Conservation (phyloP, 176 grass and related monocot species). For the Zizania latifolia region DNA sequence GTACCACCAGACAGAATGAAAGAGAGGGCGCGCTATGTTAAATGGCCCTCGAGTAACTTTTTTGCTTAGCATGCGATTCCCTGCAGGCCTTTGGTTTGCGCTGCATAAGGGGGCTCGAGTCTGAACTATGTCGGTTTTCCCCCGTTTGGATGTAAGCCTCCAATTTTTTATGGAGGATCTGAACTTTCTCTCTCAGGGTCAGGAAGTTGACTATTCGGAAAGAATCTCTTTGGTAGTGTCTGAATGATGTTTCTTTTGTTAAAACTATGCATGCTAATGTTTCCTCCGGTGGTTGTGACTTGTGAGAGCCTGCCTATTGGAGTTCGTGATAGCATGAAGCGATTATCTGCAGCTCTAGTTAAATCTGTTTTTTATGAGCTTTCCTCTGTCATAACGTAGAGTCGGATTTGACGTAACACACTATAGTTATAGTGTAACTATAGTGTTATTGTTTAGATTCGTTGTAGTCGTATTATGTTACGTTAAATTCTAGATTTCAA, state of each 20-base stretch:
- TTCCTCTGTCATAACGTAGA: too few species aligned
- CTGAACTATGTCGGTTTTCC: not conserved
- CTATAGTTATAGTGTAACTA: too few species aligned
- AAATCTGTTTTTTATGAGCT: too few species aligned
- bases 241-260: not conserved
- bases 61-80: not conserved
- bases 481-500: too few species aligned
- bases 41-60: not conserved
- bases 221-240: not conserved
- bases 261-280: not conserved
- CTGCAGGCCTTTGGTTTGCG: not conserved
- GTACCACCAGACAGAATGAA: not conserved
- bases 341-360: too few species aligned
- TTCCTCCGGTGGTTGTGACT: not conserved
- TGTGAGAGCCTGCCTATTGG: not conserved
- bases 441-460: too few species aligned
- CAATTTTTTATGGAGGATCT: conserved; percentile 46
- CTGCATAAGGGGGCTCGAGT: not conserved
- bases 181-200: conserved; percentile 16
- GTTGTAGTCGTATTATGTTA: too few species aligned
- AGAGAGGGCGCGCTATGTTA: not conserved
- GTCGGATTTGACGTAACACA: too few species aligned
- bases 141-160: conserved; percentile 41
- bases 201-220: not conserved
- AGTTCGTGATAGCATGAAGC: too few species aligned